Percentiles rank a stretch among this genome's conserved stretches.
These are phyloP conservation scores for Pestalotiopsis sp. DNA, from an alignment of 2,329 filamentous ascomycete species.

Conservation along the genomic window DNA sequence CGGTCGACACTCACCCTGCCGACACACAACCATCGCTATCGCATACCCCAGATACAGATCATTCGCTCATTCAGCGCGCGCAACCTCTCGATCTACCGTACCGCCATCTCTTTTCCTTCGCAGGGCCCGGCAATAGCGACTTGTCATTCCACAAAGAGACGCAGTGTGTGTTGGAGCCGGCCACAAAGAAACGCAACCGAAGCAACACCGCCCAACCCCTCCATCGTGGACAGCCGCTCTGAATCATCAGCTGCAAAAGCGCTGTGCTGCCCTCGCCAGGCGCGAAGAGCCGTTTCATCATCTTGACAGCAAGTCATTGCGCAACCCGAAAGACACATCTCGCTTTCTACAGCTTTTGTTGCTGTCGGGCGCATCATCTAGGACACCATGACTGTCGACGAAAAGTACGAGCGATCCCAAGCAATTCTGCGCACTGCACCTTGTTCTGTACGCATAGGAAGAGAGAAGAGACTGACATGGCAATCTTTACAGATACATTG, in stretches of 20 bases:
- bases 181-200: neutral
- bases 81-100: neutral
- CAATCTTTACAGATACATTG: slow-evolving; percentile 65
- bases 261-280: slow-evolving; percentile 9
- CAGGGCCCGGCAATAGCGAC: neutral
- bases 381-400: slow-evolving; percentile 7
- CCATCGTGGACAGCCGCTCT: neutral
- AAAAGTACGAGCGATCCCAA: slow-evolving; percentile 4
- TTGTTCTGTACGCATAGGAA: neutral
- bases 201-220: neutral
- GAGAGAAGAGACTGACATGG: slow-evolving; percentile 31
- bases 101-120: neutral
- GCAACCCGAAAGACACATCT: neutral
- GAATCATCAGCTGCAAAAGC: neutral
- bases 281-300: neutral
- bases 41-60: neutral
- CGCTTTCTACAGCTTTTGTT: neutral
- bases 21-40: neutral
- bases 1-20: neutral
- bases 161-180: neutral
- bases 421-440: neutral
- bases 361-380: slow-evolving; percentile 1
- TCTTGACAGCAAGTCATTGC: neutral
- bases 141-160: neutral
- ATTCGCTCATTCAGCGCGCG: slow-evolving; percentile 1